Conservation (phyloP, 1,284 basidiomycete species). For the Cutaneotrichosporon sp. region DNA sequence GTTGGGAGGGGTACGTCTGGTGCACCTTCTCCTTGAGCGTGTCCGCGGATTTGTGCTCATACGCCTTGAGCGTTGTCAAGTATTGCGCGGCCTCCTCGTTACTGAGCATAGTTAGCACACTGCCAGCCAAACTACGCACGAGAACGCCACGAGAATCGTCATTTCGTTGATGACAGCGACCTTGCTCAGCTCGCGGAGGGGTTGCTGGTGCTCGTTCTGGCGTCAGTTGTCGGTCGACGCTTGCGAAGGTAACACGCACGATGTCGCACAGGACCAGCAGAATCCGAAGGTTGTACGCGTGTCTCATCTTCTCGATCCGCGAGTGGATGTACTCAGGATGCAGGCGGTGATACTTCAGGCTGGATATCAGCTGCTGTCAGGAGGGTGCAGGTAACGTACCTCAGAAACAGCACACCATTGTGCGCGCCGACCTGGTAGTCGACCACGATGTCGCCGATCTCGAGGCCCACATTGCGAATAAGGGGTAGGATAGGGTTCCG, state of each 20-base stretch:
- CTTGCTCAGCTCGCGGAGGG: slow-evolving; percentile 92
- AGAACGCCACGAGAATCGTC: slow-evolving; percentile 90
- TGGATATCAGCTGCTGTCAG: slow-evolving; percentile 46
- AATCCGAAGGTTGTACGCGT: slow-evolving; percentile 78
- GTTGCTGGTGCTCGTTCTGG: slow-evolving; percentile 80
- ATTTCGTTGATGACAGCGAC: slow-evolving; percentile 87
- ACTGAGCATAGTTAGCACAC: slow-evolving; percentile 54
- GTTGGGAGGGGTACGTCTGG: slow-evolving; percentile 78
- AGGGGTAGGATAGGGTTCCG: slow-evolving; percentile 84
- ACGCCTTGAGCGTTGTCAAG: slow-evolving; percentile 86
- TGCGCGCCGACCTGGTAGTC: slow-evolving; percentile 97
- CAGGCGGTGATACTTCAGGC: slow-evolving; percentile 89
- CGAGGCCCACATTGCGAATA: slow-evolving; percentile 86
- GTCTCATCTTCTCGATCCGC: slow-evolving; percentile 82
- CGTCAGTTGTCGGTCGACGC: background rate
- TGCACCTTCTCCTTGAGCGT: slow-evolving; percentile 91
- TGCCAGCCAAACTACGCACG: slow-evolving; percentile 60
- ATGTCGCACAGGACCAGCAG: slow-evolving; percentile 92
- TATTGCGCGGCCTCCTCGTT: slow-evolving; percentile 90
- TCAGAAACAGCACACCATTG: slow-evolving; percentile 87
- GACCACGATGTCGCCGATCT: slow-evolving; percentile 89
- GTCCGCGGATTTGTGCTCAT: slow-evolving; percentile 90
- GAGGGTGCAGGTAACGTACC: slow-evolving; percentile 57
- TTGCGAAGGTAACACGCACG: slow-evolving; percentile 54
- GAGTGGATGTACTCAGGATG: slow-evolving; percentile 97